These are phyloP conservation scores for Lolium rigidum DNA, from an alignment of 176 grass and related monocot genomes.

Conservation along the genomic window DNA sequence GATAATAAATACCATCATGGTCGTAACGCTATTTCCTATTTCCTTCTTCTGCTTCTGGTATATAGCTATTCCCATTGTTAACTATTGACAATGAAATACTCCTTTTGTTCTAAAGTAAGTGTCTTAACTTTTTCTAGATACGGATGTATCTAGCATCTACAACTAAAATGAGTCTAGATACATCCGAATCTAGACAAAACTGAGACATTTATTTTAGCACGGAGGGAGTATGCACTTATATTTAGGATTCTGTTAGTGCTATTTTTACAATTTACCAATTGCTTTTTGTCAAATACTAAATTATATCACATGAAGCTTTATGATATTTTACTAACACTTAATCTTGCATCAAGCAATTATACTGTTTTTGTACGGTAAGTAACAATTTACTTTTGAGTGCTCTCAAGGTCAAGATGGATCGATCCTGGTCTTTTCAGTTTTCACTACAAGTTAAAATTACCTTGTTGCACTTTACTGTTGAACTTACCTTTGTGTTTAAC, in stretches of 20 bases:
- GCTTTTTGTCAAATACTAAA: slow-evolving; percentile 24
- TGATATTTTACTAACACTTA: background rate
- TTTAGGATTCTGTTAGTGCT: background rate
- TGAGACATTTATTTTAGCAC: too few relatives aligned
- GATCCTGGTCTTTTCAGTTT: slow-evolving; percentile 1
- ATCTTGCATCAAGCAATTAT: slow-evolving; percentile 13
- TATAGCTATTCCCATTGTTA: slow-evolving; percentile 10
- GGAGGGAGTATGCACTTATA: background rate
- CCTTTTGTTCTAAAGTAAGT: too few relatives aligned
- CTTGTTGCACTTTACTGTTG: slow-evolving; percentile 20
- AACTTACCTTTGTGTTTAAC: background rate
- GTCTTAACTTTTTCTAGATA: too few relatives aligned
- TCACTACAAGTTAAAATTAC: background rate
- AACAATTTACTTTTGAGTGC: background rate
- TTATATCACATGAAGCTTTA: background rate
- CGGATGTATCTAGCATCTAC: too few relatives aligned
- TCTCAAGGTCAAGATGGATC: background rate
- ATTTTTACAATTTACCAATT: slow-evolving; percentile 21
- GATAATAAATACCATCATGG: background rate
- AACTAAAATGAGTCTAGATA: too few relatives aligned
- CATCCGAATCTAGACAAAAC: too few relatives aligned
- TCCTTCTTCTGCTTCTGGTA: background rate
- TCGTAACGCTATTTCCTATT: background rate
- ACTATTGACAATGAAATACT: background rate
- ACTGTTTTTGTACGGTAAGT: slow-evolving; percentile 7